Evolutionary conservation across 2,329 filamentous ascomycete genomes (phyloP).

Genomic region (Trichoderma guizhouense): DNA sequence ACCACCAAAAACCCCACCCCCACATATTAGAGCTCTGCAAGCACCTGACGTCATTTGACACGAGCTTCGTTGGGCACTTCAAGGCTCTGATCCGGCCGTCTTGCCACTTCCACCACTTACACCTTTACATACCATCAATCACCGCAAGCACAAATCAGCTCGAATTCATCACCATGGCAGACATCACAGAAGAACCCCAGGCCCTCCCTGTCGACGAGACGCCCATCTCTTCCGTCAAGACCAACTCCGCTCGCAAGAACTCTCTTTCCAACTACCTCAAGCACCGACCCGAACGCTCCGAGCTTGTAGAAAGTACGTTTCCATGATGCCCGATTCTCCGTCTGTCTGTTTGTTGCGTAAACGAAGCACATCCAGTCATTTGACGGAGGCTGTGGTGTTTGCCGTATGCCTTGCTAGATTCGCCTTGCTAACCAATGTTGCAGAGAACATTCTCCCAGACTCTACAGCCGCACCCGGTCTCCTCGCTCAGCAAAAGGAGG

Average conservation of each 20-base stretch:
- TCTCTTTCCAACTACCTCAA: slow-evolving; percentile 71
- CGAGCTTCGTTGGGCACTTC: slow-evolving; percentile 16
- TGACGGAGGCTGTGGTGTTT: too few relatives aligned
- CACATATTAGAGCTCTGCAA: background rate
- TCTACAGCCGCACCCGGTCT: slow-evolving; percentile 75
- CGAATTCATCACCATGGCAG: slow-evolving; percentile 10
- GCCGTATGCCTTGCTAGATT: background rate
- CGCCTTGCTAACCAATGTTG: slow-evolving; percentile 14
- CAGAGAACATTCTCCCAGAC: slow-evolving; percentile 83
- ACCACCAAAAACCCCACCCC: slow-evolving; percentile 4
- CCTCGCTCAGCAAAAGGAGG: slow-evolving; percentile 74
- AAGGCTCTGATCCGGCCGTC: background rate
- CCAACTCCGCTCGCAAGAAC: slow-evolving; percentile 57
- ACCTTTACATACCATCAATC: background rate
- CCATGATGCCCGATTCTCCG: background rate
- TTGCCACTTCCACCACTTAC: background rate
- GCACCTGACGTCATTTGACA: slow-evolving; percentile 17
- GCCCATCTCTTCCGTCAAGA: slow-evolving; percentile 51
- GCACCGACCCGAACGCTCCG: slow-evolving; percentile 69
- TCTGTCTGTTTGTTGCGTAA: background rate
- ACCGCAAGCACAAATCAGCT: background rate
- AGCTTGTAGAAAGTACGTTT: slow-evolving; percentile 72
- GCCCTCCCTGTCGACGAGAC: slow-evolving; percentile 44
- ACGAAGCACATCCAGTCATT: too few relatives aligned
- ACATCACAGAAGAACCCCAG: slow-evolving; percentile 22